Conservation (phyloP, 2,329 filamentous ascomycete genomes). For the Hymenoscyphus occultus region DNA sequence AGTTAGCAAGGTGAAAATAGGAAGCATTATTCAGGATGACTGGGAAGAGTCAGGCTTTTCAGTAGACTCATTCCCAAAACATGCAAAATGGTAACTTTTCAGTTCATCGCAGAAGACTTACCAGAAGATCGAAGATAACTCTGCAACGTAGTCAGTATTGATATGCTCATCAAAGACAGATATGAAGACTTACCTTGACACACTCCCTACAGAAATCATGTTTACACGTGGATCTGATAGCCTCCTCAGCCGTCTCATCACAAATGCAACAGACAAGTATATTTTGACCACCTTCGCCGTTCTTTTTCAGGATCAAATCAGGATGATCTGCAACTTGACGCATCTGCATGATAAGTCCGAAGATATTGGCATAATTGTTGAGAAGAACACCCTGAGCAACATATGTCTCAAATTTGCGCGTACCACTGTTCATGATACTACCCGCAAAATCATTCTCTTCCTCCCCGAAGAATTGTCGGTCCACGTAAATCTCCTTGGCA, state of each 20-base stretch:
- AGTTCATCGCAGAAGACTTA: conserved; percentile 40
- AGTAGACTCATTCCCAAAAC: background rate
- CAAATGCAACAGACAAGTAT: conserved; percentile 91
- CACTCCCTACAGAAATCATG: conserved; percentile 89
- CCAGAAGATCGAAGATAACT: conserved; percentile 74
- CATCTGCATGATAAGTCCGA: conserved; percentile 99
- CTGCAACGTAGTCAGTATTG: no score
- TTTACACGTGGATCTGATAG: conserved; percentile 85
- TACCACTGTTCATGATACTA: conserved; percentile 91
- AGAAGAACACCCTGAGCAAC: conserved; percentile 91
- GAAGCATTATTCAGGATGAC: no score
- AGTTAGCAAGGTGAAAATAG: conserved; percentile 15
- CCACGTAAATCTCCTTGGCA: conserved; percentile 87
- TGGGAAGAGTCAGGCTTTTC: no score
- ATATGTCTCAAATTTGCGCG: conserved; percentile 91
- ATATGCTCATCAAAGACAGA: no score
- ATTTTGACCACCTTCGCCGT: conserved; percentile 82
- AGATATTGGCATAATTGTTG: conserved; percentile 98
- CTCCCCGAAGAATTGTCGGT: conserved; percentile 94
- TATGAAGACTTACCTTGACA: conserved; percentile 53
- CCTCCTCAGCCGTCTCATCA: conserved; percentile 93
- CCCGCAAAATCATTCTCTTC: conserved; percentile 93
- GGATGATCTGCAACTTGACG: conserved; percentile 96
- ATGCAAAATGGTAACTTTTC: background rate
- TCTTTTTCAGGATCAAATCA: conserved; percentile 87